Evolutionary conservation across 2,329 filamentous ascomycete species (phyloP), one percentile per base, ranked within the genome.

Genomic region (Incumbomyces delicatus): DNA sequence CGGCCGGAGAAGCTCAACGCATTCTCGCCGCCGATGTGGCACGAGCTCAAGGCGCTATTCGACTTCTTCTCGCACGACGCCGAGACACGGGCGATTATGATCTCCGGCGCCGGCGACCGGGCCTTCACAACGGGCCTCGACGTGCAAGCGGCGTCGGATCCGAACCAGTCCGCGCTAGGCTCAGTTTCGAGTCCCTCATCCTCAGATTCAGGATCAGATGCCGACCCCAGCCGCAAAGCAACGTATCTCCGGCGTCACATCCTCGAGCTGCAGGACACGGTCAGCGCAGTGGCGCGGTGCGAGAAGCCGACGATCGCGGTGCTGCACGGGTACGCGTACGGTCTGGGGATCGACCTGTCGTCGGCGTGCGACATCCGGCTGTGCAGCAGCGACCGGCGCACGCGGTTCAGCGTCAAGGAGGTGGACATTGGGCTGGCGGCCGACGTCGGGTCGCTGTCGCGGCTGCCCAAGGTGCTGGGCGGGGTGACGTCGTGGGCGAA

Each of bases 281-380:
- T 98, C 52, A 75, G 74, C 1, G 75, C 80, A 12, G 70, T 94
- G 44, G 90, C 95, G 63, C 80, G 76, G 56, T 96, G 90, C 66
- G 85, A 92, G 67, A 96, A 96, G 68, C 87, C 87, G 50, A 86
- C 95, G 30, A 84, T 96, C 49, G 82, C 79, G 43, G 81, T 87
- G 16, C 67, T 95, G 54, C 86, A 94, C 58, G 88, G 83, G 34
- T 78, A 89, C 55, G 76, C 81, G 2, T 80, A 86, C 56, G 87
- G 88, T 13, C 72, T 94, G 8, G 85, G 80, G 14, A 82, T 94
- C 52, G 87, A 94, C 61, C 49, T 73, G 6, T 58, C 61, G 12
- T 61, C 62, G 1, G 66, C 68, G 2, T 61, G 65, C 2, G 70
- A 73, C 41, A 60, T 73, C 39, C 61, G 69, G 6, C 49, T 71